A percentile compares a stretch with the other conserved stretches of the same genome.
phyloP scores from a whole-genome alignment of 2,329 filamentous ascomycete species.

The Trichoderma pleuroti region DNA sequence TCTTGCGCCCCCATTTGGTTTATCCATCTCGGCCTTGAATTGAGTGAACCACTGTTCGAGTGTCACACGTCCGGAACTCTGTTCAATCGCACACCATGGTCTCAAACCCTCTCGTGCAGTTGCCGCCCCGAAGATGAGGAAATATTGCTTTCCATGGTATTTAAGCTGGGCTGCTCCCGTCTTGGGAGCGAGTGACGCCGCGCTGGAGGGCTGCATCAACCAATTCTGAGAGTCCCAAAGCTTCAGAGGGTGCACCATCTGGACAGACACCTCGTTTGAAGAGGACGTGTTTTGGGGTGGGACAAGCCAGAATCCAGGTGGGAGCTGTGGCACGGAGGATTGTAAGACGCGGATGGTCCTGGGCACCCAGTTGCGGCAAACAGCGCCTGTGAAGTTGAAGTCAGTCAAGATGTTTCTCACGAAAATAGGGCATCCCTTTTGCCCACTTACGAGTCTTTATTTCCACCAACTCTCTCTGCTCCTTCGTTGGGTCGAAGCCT shows the following conservation, averaged over 20 bases:
- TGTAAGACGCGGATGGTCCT: neutral
- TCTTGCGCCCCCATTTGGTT: too few relatives aligned
- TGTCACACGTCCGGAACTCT: neutral
- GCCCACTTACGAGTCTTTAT: too few relatives aligned
- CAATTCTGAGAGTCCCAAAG: neutral
- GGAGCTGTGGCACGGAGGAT: neutral
- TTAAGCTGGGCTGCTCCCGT: neutral
- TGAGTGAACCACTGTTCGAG: neutral
- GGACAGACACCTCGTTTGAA: too few relatives aligned
- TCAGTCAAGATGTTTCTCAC: too few relatives aligned
- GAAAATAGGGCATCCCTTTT: too few relatives aligned
- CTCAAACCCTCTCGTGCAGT: neutral
- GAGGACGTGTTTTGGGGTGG: too few relatives aligned
- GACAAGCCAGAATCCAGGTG: conserved; percentile 2
- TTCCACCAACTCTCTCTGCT: neutral
- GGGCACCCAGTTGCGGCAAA: too few relatives aligned
- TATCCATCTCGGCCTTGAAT: neutral
- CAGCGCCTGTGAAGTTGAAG: too few relatives aligned
- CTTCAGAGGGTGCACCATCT: too few relatives aligned
- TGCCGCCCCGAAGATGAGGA: neutral
- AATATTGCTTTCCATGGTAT: neutral
- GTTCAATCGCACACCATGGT: neutral
- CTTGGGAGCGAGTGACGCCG: neutral
- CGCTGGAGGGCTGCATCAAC: neutral
- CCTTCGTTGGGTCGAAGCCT: neutral